phyloP scores from a whole-genome alignment of 1,284 basidiomycete species.

The Mycena citricolor region DNA sequence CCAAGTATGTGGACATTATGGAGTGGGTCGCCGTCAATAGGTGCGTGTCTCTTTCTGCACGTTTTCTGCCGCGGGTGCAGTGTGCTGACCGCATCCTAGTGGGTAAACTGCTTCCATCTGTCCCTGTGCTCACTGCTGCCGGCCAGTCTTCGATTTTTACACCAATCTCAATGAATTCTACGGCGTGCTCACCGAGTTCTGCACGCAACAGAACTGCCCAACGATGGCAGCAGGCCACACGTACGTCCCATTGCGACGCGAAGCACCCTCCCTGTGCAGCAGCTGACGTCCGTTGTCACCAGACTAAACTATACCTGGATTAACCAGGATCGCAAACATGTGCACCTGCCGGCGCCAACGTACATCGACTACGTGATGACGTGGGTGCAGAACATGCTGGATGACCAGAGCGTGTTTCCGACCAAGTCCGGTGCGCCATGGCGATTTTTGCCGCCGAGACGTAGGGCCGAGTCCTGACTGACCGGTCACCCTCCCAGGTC shows the following conservation, averaged over 20 bases:
- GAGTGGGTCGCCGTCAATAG: conserved; percentile 98
- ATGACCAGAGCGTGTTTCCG: conserved; percentile 92
- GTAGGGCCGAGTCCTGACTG: too few species aligned
- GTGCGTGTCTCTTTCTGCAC: too few species aligned
- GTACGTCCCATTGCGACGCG: conserved; percentile 47
- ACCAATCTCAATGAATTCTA: conserved; percentile 98
- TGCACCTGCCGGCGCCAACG: conserved; percentile 91
- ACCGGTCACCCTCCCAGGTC: conserved; percentile 47
- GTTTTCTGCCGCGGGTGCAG: conserved; percentile 5
- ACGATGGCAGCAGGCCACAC: conserved; percentile 91
- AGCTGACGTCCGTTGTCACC: conserved; percentile 16
- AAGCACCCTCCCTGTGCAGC: not conserved
- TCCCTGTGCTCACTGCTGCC: too few species aligned
- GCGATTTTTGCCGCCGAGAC: conserved; percentile 1
- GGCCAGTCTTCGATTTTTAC: conserved; percentile 89
- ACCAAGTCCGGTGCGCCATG: conserved; percentile 81
- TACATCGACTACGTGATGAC: conserved; percentile 99
- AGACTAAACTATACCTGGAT: conserved; percentile 98
- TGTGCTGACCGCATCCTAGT: not conserved
- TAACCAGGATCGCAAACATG: conserved; percentile 91
- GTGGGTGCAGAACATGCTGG: conserved; percentile 93
- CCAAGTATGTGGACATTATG: conserved; percentile 96
- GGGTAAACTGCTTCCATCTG: too few species aligned
- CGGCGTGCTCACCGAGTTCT: conserved; percentile 92
- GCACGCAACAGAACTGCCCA: conserved; percentile 86